These are phyloP conservation scores for Populus alba DNA, from an alignment of 345 rosid species.

Conservation along the genomic window DNA sequence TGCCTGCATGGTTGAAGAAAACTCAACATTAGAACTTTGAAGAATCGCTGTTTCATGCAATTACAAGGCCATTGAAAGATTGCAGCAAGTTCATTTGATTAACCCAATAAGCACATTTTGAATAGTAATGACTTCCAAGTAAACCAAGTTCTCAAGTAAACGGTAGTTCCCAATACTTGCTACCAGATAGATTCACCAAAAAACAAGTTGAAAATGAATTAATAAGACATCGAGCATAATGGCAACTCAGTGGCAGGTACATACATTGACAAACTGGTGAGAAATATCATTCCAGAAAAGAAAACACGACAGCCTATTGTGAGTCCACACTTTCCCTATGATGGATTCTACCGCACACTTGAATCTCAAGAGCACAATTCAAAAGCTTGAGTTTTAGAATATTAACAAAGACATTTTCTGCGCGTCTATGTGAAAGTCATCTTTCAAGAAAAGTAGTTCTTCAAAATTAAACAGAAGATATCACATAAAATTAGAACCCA, in stretches of 20 bases:
- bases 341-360: background rate
- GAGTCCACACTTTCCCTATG: background rate
- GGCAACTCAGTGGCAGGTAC: background rate
- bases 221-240: background rate
- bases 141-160: background rate
- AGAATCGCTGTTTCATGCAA: background rate
- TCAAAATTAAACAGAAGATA: background rate
- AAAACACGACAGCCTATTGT: background rate
- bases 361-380: background rate
- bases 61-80: background rate
- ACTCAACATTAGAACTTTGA: background rate
- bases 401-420: background rate
- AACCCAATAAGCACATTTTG: background rate
- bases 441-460: background rate
- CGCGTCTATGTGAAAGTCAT: background rate
- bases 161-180: background rate
- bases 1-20: slow-evolving; percentile 24
- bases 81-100: background rate
- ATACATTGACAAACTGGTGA: background rate
- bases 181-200: background rate
- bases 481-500: background rate
- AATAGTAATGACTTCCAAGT: background rate
- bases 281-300: background rate
- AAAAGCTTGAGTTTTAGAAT: background rate
- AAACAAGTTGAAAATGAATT: background rate